phyloP scores from a whole-genome alignment of 2,329 filamentous ascomycete genomes.

The Pseudopithomyces chartarum region DNA sequence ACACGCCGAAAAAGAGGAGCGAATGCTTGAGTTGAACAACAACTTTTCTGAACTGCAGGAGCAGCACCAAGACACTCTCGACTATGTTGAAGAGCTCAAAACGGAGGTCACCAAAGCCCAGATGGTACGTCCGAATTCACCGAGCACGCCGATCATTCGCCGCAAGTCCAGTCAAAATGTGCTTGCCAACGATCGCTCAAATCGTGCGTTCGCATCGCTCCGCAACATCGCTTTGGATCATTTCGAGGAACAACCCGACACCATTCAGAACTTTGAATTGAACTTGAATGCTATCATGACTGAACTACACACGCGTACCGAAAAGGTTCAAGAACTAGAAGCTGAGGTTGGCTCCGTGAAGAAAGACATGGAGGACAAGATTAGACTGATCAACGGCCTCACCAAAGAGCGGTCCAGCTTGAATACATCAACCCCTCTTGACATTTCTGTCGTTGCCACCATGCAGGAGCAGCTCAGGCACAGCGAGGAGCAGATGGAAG shows the following conservation, averaged over 20 bases:
- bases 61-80: slow-evolving; percentile 79
- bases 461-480: slow-evolving; percentile 87
- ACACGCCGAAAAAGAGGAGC: slow-evolving; percentile 76
- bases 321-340: slow-evolving; percentile 89
- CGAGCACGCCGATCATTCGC: slow-evolving; percentile 78
- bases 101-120: slow-evolving; percentile 81
- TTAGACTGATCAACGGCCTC: slow-evolving; percentile 91
- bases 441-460: slow-evolving; percentile 86
- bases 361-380: slow-evolving; percentile 97
- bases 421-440: slow-evolving; percentile 78
- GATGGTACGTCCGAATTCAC: slow-evolving; percentile 63
- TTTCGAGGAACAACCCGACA: slow-evolving; percentile 80
- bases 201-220: slow-evolving; percentile 86
- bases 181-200: slow-evolving; percentile 85
- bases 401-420: slow-evolving; percentile 92
- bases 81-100: slow-evolving; percentile 90
- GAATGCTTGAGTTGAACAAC: slow-evolving; percentile 72
- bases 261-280: slow-evolving; percentile 89
- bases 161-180: slow-evolving; percentile 92
- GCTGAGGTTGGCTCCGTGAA: slow-evolving; percentile 79
- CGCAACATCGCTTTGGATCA: slow-evolving; percentile 87
- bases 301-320: slow-evolving; percentile 83
- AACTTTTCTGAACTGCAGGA: slow-evolving; percentile 84
- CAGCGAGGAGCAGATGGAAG: slow-evolving; percentile 77
- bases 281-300: slow-evolving; percentile 92